Conservation (phyloP, 495 filamentous ascomycete genomes). For the Talaromyces liani region DNA sequence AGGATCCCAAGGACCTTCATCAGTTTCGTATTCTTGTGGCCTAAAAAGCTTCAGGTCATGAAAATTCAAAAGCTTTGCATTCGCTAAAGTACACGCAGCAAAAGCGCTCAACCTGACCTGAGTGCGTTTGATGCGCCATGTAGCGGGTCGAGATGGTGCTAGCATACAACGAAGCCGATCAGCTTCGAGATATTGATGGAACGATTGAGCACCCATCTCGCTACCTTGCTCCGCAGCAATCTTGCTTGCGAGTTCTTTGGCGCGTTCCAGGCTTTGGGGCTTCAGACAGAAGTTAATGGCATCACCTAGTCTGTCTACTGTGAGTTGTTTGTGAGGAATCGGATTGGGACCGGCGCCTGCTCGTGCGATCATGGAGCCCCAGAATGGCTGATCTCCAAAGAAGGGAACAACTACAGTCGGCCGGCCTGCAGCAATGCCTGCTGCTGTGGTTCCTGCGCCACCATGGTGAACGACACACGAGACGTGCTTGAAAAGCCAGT, state of each 20-base stretch:
- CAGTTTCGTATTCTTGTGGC: constrained; percentile 8
- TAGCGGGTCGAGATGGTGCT: constrained; percentile 56
- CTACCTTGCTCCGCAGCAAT: constrained; percentile 60
- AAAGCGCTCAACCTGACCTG: constrained; percentile 59
- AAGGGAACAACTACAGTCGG: constrained; percentile 77
- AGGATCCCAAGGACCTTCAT: not conserved
- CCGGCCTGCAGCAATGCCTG: constrained; percentile 57
- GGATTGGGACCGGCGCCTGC: constrained; percentile 49
- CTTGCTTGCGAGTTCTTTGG: constrained; percentile 47
- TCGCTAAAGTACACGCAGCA: constrained; percentile 58
- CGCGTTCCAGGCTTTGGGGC: constrained; percentile 46
- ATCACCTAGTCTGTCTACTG: constrained; percentile 49
- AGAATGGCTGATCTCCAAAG: constrained; percentile 81
- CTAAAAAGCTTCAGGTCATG: not conserved
- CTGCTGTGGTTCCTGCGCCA: constrained; percentile 74
- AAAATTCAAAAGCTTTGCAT: constrained; percentile 52
- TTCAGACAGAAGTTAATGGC: constrained; percentile 54
- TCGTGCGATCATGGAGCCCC: constrained; percentile 63
- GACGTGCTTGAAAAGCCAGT: constrained; percentile 74
- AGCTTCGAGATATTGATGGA: constrained; percentile 59
- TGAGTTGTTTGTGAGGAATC: constrained; percentile 63
- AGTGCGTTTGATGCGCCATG: constrained; percentile 61
- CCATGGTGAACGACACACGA: constrained; percentile 75
- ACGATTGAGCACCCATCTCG: constrained; percentile 55
- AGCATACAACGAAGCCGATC: constrained; percentile 55